Evolutionary conservation across 225 moss, liverwort and hornwort species (phyloP).

Genomic region (Takakia lepidozioides): DNA sequence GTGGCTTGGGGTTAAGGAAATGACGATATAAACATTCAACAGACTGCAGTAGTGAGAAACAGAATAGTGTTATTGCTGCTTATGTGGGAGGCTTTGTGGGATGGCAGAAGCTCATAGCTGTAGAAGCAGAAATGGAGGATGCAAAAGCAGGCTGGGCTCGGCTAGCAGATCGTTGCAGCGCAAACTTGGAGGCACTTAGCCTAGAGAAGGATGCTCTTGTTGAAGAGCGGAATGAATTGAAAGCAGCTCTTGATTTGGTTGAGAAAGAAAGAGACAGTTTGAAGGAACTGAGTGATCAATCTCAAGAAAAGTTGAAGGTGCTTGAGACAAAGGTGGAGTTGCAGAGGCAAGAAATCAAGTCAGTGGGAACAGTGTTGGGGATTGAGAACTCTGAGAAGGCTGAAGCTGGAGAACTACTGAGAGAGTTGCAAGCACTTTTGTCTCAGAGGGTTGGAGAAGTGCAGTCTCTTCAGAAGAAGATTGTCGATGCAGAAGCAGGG

Average conservation of each 20-base stretch:
- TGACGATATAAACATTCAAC: too few species aligned
- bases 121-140: slow-evolving; percentile 28
- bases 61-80: too few species aligned
- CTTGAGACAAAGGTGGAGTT: slow-evolving; percentile 29
- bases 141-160: slow-evolving; percentile 26
- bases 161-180: slow-evolving; percentile 21
- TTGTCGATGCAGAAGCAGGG: slow-evolving; percentile 11
- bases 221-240: slow-evolving; percentile 25
- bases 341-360: slow-evolving; percentile 28
- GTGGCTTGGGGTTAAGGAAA: too few species aligned
- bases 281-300: slow-evolving; percentile 29
- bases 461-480: slow-evolving; percentile 9
- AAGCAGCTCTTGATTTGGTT: slow-evolving; percentile 21
- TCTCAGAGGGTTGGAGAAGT: slow-evolving; percentile 19
- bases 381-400: slow-evolving; percentile 14
- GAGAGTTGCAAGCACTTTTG: slow-evolving; percentile 14
- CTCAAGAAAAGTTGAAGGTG: slow-evolving; percentile 28
- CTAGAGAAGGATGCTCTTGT: slow-evolving; percentile 20
- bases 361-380: slow-evolving; percentile 20
- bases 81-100: too few species aligned
- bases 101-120: neutral
- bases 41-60: too few species aligned
- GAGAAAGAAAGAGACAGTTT: slow-evolving; percentile 28
- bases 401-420: slow-evolving; percentile 14
- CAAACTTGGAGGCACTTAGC: slow-evolving; percentile 13